Base-by-base conservation (phyloP, 2,329 filamentous ascomycete species). In the Neurospora sp. region DNA sequence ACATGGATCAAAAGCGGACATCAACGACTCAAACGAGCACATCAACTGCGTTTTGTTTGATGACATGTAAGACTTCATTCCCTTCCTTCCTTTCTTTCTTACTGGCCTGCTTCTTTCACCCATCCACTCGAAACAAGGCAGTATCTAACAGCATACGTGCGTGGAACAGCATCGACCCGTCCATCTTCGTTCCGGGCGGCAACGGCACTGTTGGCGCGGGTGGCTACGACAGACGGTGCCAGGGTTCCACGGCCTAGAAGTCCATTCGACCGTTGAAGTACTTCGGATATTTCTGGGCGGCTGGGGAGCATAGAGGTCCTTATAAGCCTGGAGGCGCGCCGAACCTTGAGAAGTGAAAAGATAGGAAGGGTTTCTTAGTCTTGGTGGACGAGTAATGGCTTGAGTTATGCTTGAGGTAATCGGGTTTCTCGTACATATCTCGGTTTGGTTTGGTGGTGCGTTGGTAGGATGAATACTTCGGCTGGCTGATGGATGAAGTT, bases 191-290 rank as follows among this genome's bases (percentile, higher is more conserved):
- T 8, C 43, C 68, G 39, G 52, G 52, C 23, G 43, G 70, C 11
- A 73, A 70, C 17, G 70, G 66, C 36, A 76, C 73, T 17, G 71
- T 75, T 17, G 71, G 73, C 15, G 71, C 70, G 19, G 77, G 77
- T 36, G 77, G 73, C 1, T 78, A 75, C 68, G 74, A 78, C 67
- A 73, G 71, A 68, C 68, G 77, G 4, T 78, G 77, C 69, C 43
- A 67, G 38, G n/a, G 68, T 36, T 33, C 43, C 33, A 67, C 17
- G 13, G 52, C 52, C 52, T 62, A 62, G 52, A 36, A 33, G 52
- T 62, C 52, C 28, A 62, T 33, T 62, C 52, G 52, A 0, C 52
- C 52, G 1, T 62, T 62, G 52, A 33, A 17, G 52, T 62, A 62
- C 9, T 62, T 36, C 52, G 52, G 52, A 36, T 62, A 62, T 36